A percentile compares a stretch with the other conserved stretches of the same genome.
Evolutionary conservation across 2,329 filamentous ascomycete genomes (phyloP).

Genomic region (Penicillium palitans): DNA sequence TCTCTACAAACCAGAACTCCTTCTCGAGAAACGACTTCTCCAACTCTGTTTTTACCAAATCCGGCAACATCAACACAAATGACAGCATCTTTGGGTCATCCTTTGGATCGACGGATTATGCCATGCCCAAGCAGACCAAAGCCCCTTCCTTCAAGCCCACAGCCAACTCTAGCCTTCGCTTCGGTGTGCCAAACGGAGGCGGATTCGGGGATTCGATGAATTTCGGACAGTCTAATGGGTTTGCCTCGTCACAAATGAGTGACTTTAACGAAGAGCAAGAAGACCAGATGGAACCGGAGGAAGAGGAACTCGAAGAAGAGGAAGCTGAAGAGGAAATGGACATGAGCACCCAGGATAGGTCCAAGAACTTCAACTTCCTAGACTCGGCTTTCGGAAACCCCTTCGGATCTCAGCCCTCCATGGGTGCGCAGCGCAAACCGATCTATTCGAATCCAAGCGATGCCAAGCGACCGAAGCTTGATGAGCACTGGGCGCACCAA

Average conservation of each 20-base stretch:
- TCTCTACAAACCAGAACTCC: constrained; percentile 24
- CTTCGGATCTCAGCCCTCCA: constrained; percentile 4
- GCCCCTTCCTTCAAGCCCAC: constrained; percentile 26
- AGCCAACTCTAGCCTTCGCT: constrained; percentile 29
- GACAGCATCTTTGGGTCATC: constrained; percentile 42
- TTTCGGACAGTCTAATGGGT: constrained; percentile 28
- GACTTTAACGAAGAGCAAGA: constrained; percentile 25
- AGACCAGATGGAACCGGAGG: constrained; percentile 30
- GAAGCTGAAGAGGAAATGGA: constrained; percentile 40
- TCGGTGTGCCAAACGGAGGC: constrained; percentile 29
- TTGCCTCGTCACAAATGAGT: constrained; percentile 29
- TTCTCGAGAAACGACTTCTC: constrained; percentile 32
- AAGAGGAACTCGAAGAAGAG: constrained; percentile 42
- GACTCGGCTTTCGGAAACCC: constrained; percentile 35
- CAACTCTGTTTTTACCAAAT: constrained; percentile 41
- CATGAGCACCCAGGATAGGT: constrained; percentile 20
- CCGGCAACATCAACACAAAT: constrained; percentile 37
- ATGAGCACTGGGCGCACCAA: constrained; percentile 41
- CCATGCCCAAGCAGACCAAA: constrained; percentile 32
- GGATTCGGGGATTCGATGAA: constrained; percentile 29
- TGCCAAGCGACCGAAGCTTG: constrained; percentile 45
- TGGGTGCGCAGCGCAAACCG: constrained; percentile 32
- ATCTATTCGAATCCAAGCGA: constrained; percentile 47
- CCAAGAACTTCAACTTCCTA: constrained; percentile 32
- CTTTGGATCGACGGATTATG: constrained; percentile 37